Evolutionary conservation across 2,329 filamentous ascomycete species (phyloP), one percentile per base, ranked within the genome.

Genomic region (Teratosphaeriaceae sp.): DNA sequence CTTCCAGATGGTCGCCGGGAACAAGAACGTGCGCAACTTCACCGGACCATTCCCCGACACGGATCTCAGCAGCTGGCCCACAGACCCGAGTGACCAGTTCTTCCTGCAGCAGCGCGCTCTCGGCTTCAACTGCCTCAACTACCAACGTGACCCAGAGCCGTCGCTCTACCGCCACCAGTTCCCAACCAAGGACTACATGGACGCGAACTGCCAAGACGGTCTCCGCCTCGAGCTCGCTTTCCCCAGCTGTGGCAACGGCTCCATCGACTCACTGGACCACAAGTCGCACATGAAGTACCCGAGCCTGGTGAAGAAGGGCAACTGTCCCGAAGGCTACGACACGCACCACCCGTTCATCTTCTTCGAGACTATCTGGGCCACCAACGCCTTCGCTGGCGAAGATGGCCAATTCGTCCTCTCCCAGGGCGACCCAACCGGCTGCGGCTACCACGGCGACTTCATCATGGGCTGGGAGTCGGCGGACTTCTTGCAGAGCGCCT

Each of bases 111-210:
- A 94, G 70, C 88, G 89, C 48, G 87, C 89, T 8, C 56, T 96
- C 21, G 90, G 92, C 3, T 95, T 95, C 77, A 97, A 97, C 73
- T 97, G 92, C 67, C 69, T 98, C 47, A 82, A 97, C 76, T 96
- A 96, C 61, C 57, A 55, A 23, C 70, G 65, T 19, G 56, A 65
- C 0, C 71, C 84, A 2, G 88, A 95, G 64, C 74, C 76, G 1
- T 84, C 88, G 12, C 75, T 94, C 26, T 84, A 80, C 64, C 87
- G 89, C 52, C 89, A 95, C 65, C 81, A 78, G 61, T 58, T 96
- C 54, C 89, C 90, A 0, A 76, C 83, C 56, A 94, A 94, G 73
- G 66, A 67, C 0, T 94, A 79, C 60, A 73, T 95, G 26, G 88
- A 96, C 59, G 74, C 74, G 42, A 81, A 90, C 66, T 97, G 90